Base-by-base conservation (phyloP, 2,329 filamentous ascomycete species). In the Botrytis fragariae region DNA sequence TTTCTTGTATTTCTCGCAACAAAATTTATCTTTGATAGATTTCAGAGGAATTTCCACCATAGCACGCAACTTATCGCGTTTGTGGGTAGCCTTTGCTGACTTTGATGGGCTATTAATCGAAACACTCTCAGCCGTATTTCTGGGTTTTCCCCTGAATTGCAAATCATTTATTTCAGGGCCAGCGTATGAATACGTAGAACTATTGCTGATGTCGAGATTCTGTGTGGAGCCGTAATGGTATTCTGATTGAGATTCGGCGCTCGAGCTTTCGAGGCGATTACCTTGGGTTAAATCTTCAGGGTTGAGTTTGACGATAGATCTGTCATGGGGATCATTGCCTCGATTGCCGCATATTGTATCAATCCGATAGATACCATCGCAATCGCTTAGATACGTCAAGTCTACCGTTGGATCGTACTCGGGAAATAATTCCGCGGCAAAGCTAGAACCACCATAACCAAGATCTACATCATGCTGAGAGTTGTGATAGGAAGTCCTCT, bases 401-500 rank as follows among this genome's bases (percentile, higher is more conserved):
- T 69, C 48, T n/a, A 57, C 37, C 1, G 6, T 42, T 16, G 35
- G 9, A 42, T 69, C 65, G 32, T 69, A 57, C 18, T 69, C n/a
- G 42, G 48, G 65, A 32, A 69, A 69, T 10, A 35, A n/a, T 59
- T 69, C 9, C 35, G 48, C 35, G 18, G n/a, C 16, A 32, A 57
- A 32, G 14, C 25, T n/a, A 25, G 48, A 42, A 42, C 65, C 65
- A 25, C 65, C 65, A 57, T 69, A 42, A 42, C 65, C 65, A 32
- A 69, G 51, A 42, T 69, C 65, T 42, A 69, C 57, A 32, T 42
- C n/a, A 16, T 22, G 7, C 6, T 42, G 35, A 42, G 10, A 32
- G 32, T 42, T 18, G 54, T 25, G 10, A 42, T 14, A 12, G 16
- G 6, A 22, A 5, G 10, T 57, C 32, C 37, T 69, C 35, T 32